Evolutionary conservation across 805 yeast species (phyloP), one percentile per base, ranked within the genome.

Genomic region (Starmerella riodocensis): DNA sequence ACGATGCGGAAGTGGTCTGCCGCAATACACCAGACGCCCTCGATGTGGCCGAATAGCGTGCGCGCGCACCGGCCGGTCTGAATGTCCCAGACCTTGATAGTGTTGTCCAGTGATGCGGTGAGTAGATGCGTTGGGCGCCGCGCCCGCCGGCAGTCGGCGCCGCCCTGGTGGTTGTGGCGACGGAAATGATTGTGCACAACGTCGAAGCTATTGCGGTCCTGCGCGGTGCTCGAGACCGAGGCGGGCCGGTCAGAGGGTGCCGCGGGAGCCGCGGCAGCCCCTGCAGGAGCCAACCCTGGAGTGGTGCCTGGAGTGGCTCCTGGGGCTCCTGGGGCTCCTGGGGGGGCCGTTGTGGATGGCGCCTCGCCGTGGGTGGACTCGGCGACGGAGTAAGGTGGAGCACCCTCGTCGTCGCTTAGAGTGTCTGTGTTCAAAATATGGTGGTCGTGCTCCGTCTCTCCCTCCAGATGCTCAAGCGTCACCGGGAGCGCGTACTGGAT

Each of bases 11-110:
- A 91, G 29, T 86, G 85, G 63, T 91, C 97, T 1, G 96, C 94
- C 14, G 91, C 84, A 40, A 91, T 79, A 31, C 88, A 84, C 96
- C 97, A 88, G 16, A 91, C 94, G 18, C 98, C 98, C 60, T 91
- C 97, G 39, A 88, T 84, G 56, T 91, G 98, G 2, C 98, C 98
- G 63, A 88, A 91, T 59, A 91, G 88, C 0, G 98, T 91, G 42
- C 95, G 69, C 9, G 85, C 73, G 55, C 97, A 88, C 57, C 75
- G 73, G 3, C 96, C 95, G 1, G 91, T 74, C 46, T 66, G 67
- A 23, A 85, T 78, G 50, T 84, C 93, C 96, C 96, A 86, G 34
- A 88, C 59, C 57, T 86, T 84, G 58, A 86, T 84, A 6, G 96
- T 86, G 59, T 85, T 85, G 59, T 86, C 97, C 43, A 88, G 64